Evolutionary conservation across 1,139 yeast species (phyloP).

Genomic region (Pichia terricola): DNA sequence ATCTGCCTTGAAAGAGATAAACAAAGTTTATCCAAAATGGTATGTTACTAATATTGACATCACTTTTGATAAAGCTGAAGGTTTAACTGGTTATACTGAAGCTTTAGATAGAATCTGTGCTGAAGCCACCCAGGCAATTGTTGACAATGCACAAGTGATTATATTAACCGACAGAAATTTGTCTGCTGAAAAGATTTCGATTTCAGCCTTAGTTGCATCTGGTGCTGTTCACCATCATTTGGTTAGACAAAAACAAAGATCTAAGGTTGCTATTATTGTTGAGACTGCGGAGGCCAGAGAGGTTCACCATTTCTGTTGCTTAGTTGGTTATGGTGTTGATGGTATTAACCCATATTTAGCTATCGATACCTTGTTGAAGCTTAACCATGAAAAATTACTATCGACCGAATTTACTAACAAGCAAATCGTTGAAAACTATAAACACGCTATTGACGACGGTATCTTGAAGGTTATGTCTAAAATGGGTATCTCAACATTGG

Average conservation of each 20-base stretch:
- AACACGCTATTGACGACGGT: constrained; percentile 79
- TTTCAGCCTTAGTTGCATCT: constrained; percentile 86
- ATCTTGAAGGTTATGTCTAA: constrained; percentile 95
- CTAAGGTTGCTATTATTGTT: constrained; percentile 82
- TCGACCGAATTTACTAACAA: constrained; percentile 49
- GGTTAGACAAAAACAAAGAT: constrained; percentile 92
- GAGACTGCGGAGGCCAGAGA: constrained; percentile 98
- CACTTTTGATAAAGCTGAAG: constrained; percentile 78
- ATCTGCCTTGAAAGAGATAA: constrained; percentile 61
- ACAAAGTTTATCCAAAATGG: constrained; percentile 79
- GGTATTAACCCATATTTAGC: constrained; percentile 92
- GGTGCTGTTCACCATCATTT: constrained; percentile 97
- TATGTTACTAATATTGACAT: constrained; percentile 73
- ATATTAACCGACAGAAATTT: constrained; percentile 66
- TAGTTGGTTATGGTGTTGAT: constrained; percentile 96
- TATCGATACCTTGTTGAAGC: constrained; percentile 76
- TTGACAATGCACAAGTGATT: constrained; percentile 62
- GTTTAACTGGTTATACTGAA: constrained; percentile 73
- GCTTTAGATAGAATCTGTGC: constrained; percentile 83
- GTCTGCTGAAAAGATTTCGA: constrained; percentile 55
- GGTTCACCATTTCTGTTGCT: constrained; percentile 90
- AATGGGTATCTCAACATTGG: constrained; percentile 97
- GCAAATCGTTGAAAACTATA: constrained; percentile 64
- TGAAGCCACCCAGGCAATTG: constrained; percentile 80
- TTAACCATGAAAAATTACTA: constrained; percentile 74